These are phyloP conservation scores for Tephrocybe rancida DNA, from an alignment of 768 basidiomycete genomes.

Conservation along the genomic window DNA sequence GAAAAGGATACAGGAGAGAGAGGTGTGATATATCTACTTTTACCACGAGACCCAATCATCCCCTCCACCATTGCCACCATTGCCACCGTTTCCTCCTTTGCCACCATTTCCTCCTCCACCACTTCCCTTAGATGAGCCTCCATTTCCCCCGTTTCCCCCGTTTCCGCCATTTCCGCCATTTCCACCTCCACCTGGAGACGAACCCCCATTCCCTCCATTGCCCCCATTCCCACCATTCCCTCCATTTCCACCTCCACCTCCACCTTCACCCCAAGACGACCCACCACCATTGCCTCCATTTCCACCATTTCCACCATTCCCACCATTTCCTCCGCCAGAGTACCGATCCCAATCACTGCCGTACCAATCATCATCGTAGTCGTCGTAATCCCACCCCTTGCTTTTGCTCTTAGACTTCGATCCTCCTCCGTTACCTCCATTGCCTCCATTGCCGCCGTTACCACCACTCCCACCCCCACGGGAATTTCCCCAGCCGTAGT, in stretches of 20 bases:
- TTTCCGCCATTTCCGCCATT: neutral
- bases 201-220: neutral
- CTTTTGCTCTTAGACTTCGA: no score
- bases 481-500: no score
- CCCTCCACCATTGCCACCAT: neutral
- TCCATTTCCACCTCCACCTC: neutral
- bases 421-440: no score
- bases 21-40: no score
- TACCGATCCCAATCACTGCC: neutral
- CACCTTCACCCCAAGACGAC: neutral
- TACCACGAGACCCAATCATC: neutral
- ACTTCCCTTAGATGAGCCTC: no score
- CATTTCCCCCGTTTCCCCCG: no score
- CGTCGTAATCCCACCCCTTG: no score
- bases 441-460: no score
- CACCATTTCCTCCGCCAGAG: neutral
- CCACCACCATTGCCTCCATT: neutral
- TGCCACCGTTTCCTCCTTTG: neutral
- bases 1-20: no score
- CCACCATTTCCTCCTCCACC: neutral
- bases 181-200: neutral
- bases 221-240: neutral
- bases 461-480: no score
- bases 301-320: neutral
- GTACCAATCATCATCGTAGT: neutral